Percentiles rank a stretch among this genome's conserved stretches.
Conservation (phyloP, 768 basidiomycete species). For the Russula lepida region DNA sequence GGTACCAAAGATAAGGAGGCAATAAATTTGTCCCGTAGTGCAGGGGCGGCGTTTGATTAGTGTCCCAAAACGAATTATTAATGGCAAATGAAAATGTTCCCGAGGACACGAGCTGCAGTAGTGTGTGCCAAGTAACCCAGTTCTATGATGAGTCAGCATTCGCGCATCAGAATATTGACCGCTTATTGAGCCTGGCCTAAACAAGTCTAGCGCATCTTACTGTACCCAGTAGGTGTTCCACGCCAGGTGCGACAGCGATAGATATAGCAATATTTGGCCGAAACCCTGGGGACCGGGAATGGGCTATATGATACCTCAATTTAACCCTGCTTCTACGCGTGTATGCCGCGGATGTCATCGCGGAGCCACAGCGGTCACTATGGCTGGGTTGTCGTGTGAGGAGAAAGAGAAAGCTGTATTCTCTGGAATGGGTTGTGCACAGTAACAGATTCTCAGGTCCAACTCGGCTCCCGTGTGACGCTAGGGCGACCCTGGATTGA, state of each 20-base stretch:
- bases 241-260: neutral
- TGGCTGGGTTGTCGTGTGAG: neutral
- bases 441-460: neutral
- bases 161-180: neutral
- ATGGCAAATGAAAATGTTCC: neutral
- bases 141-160: neutral
- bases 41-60: neutral
- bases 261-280: neutral
- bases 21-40: neutral
- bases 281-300: neutral
- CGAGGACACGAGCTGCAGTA: no score
- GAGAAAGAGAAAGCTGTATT: neutral
- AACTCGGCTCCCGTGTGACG: neutral
- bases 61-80: neutral
- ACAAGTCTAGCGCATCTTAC: no score
- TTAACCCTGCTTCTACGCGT: neutral
- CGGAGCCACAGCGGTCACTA: neutral
- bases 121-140: no score
- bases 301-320: neutral
- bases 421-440: neutral
- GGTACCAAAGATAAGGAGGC: neutral
- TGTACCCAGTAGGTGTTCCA: no score
- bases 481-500: neutral
- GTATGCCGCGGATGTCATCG: constrained; percentile 3
- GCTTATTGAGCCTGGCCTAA: no score